phyloP scores from a whole-genome alignment of 371 early-diverging fungal species.

The Entomophthora muscae region DNA sequence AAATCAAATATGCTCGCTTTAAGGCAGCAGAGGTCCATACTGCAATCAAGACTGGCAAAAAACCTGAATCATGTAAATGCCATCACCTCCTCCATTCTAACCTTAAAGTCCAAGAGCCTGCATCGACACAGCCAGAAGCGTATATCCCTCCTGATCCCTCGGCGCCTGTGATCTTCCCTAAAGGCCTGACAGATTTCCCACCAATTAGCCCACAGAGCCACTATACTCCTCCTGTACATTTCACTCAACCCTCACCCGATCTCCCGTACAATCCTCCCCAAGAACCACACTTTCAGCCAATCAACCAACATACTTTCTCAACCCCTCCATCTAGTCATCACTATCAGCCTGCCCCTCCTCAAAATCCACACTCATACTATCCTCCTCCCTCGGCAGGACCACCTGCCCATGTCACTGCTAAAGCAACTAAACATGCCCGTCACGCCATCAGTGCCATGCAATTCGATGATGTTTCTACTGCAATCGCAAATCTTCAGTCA shows the following conservation, averaged over 20 bases:
- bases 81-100: background rate
- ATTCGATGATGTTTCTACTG: constrained; percentile 79
- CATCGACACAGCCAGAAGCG: constrained; percentile 2
- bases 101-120: background rate
- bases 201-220: background rate
- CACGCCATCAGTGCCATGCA: constrained; percentile 90
- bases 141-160: background rate
- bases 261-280: background rate
- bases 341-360: background rate
- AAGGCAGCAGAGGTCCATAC: constrained; percentile 85
- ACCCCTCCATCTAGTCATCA: background rate
- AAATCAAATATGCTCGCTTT: constrained; percentile 90
- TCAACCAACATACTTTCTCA: background rate
- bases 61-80: constrained; percentile 32
- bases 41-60: constrained; percentile 68
- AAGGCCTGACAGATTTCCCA: background rate
- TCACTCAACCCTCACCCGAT: background rate
- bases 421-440: constrained; percentile 73
- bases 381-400: background rate
- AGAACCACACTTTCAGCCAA: background rate
- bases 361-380: background rate
- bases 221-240: background rate
- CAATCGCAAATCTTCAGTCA: constrained; percentile 58
- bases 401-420: constrained; percentile 33
- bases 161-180: background rate